These are phyloP conservation scores for Lizonia empirigonia DNA, from an alignment of 2,329 filamentous ascomycete species.

Conservation along the genomic window DNA sequence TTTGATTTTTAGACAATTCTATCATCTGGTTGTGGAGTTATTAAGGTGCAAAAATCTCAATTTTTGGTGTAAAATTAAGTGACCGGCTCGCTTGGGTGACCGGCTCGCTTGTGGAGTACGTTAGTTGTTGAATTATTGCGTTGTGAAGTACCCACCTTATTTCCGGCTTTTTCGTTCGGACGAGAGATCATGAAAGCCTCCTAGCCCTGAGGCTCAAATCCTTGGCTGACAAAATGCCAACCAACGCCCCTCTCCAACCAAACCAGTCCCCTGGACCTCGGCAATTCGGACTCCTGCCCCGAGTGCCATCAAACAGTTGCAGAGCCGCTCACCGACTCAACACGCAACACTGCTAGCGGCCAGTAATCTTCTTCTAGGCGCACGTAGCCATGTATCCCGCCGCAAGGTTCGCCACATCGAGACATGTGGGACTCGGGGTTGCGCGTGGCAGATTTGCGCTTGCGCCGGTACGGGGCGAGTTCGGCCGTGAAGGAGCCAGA, in stretches of 20 bases:
- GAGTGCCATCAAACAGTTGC: slow-evolving; percentile 17
- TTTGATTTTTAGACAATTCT: too few species aligned
- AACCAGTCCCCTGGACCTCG: slow-evolving; percentile 19
- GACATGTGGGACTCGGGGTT: slow-evolving; percentile 33
- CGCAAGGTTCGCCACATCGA: slow-evolving; percentile 36
- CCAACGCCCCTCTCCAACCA: slow-evolving; percentile 11
- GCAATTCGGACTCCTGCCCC: slow-evolving; percentile 20
- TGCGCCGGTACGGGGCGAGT: slow-evolving; percentile 27
- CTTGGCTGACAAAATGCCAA: slow-evolving; percentile 9
- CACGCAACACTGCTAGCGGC: slow-evolving; percentile 17
- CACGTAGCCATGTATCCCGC: slow-evolving; percentile 25
- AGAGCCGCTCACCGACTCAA: slow-evolving; percentile 28
- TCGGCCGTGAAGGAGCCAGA: slow-evolving; percentile 23
- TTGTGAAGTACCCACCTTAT: too few species aligned
- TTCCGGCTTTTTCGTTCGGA: too few species aligned
- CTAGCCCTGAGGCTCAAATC: slow-evolving; percentile 10
- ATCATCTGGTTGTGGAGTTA: too few species aligned
- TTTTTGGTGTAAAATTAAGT: too few species aligned
- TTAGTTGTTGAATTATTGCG: too few species aligned
- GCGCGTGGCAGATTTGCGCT: slow-evolving; percentile 11
- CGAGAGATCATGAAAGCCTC: too few species aligned
- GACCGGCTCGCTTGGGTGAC: too few species aligned
- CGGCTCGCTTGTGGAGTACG: too few species aligned
- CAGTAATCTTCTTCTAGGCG: slow-evolving; percentile 20
- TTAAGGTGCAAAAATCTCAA: too few species aligned